Evolutionary conservation across 805 yeast species (phyloP).

Genomic region (Ogataea pilisensis): DNA sequence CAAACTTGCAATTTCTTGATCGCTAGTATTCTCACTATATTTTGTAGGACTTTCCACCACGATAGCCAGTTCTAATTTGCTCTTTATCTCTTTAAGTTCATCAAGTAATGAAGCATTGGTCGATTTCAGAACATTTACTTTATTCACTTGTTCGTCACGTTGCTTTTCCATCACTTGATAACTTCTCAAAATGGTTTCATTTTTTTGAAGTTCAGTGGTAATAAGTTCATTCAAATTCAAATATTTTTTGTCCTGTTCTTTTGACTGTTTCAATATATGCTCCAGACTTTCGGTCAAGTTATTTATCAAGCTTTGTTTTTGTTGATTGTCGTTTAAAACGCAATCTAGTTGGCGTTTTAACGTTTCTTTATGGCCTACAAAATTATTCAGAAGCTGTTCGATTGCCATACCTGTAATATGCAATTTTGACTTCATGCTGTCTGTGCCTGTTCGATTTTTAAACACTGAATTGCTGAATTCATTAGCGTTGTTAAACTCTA

Average conservation of each 20-base stretch:
- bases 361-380: background rate
- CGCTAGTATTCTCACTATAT: background rate
- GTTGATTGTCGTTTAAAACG: background rate
- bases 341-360: background rate
- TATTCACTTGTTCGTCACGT: background rate
- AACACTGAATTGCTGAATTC: background rate
- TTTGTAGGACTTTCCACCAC: background rate
- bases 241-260: conserved; percentile 12
- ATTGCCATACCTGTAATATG: background rate
- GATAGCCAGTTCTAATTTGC: background rate
- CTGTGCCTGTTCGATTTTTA: background rate
- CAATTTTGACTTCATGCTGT: background rate
- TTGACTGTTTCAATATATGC: conserved; percentile 1
- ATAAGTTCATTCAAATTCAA: conserved; percentile 13
- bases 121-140: background rate
- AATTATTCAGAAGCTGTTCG: background rate
- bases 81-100: background rate
- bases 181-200: background rate
- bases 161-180: background rate
- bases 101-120: background rate
- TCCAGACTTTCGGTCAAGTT: conserved; percentile 2
- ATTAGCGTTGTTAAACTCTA: background rate
- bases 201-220: conserved; percentile 10
- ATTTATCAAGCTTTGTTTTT: background rate
- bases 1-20: background rate